Conservation (phyloP, 2,329 filamentous ascomycete genomes). For the Chaetomiaceae sp. region DNA sequence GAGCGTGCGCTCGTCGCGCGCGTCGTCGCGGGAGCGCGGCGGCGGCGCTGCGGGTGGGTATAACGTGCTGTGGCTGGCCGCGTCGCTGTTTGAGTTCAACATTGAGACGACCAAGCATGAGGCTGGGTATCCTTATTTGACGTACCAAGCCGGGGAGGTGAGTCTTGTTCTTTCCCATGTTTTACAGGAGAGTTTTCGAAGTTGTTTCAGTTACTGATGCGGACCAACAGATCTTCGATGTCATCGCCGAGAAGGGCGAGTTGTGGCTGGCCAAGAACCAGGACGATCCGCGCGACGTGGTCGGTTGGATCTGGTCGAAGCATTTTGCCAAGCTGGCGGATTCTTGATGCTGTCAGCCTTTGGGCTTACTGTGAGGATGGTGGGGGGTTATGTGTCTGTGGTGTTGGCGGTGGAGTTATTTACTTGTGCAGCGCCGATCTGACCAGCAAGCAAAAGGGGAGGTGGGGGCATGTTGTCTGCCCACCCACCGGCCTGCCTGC, state of each 20-base stretch:
- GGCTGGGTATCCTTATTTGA: conserved; percentile 91
- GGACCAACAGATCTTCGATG: conserved; percentile 64
- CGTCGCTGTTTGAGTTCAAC: conserved; percentile 94
- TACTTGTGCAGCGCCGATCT: too few relatives aligned
- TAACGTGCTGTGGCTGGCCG: conserved; percentile 81
- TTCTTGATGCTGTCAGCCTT: conserved; percentile 2
- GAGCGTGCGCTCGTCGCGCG: conserved; percentile 42
- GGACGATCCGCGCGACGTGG: conserved; percentile 69
- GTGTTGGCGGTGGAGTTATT: too few relatives aligned
- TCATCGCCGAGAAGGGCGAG: conserved; percentile 94
- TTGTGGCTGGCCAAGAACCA: conserved; percentile 97
- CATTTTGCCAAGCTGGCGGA: conserved; percentile 74
- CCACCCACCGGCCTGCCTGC: too few relatives aligned
- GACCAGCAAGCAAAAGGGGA: too few relatives aligned
- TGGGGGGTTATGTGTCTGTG: too few relatives aligned
- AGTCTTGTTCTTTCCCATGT: background rate
- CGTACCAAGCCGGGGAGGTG: conserved; percentile 86
- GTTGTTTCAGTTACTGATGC: background rate
- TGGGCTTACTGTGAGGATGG: too few relatives aligned
- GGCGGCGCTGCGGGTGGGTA: conserved; percentile 46
- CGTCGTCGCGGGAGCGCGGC: conserved; percentile 53
- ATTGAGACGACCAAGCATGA: conserved; percentile 89
- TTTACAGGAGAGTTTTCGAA: too few relatives aligned
- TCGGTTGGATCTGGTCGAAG: conserved; percentile 99
- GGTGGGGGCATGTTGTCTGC: too few relatives aligned